Evolutionary conservation across 306 rosid species (phyloP), one percentile per base, ranked within the genome.

Genomic region (Carpinus viminea): DNA sequence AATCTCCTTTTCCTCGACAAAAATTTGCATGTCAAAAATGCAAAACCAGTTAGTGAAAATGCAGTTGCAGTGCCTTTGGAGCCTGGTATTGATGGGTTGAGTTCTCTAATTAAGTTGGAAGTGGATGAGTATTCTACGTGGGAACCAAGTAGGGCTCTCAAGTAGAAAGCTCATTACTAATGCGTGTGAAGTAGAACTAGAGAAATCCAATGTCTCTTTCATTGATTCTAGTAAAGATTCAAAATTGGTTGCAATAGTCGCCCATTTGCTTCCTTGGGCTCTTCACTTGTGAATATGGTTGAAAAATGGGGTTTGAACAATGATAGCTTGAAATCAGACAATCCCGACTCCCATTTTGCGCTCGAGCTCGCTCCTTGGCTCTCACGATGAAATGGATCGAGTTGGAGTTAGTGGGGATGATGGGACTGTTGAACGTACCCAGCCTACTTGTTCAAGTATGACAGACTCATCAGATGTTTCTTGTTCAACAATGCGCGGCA

Each of bases 401-500:
- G 57, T 78, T n/a, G 84, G 90, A 31, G 45, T 41, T 48, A 16
- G 52, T 47, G 78, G 80, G 7, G 86, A 80, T 0, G 76, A 74
- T 52, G 90, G 78, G 43, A 79, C 75, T 78, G 79, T 68, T 62
- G 91, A 91, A 75, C 87, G 57, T 74, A 82, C 79, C 86, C 90
- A 75, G 57, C 90, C 78, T 24, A 17, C 79, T 79, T 76, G 81
- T 83, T 91, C 92, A 24, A 87, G 89, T 84, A 66, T 83, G 90
- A 86, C 92, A 2, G 87, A 86, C 85, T 90, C 97, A n/a, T 88
- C 96, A 1, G 82, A 61, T 78, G 82, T 75, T 72, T 90, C 84
- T 10, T 81, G 77, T 77, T 86, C 92, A 55, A 72, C 76, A 60
- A 64, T 74, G 70, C 88, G 75, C 66, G 91, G 83, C 11, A 81